phyloP scores from a whole-genome alignment of 495 filamentous ascomycete species.

The Penicillium coprophilum region DNA sequence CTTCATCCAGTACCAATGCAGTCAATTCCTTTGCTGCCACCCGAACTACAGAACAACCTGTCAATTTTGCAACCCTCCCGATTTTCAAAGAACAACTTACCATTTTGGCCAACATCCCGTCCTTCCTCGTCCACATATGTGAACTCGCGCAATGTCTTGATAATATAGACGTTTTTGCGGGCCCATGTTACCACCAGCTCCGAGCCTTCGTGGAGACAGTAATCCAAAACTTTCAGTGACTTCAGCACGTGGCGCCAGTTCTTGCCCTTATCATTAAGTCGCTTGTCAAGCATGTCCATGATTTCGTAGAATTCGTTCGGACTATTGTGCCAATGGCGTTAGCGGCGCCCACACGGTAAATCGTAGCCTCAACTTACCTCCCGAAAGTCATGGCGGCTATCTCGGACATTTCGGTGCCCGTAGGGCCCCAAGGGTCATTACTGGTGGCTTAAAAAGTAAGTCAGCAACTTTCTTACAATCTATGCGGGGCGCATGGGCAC shows the following conservation, averaged over 20 bases:
- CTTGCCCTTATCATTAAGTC: slow-evolving; percentile 98
- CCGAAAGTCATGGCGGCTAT: slow-evolving; percentile 97
- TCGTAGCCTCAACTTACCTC: slow-evolving; percentile 60
- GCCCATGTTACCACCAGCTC: slow-evolving; percentile 98
- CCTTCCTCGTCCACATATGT: slow-evolving; percentile 93
- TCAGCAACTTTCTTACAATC: slow-evolving; percentile 12
- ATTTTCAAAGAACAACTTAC: slow-evolving; percentile 48
- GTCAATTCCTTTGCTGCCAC: slow-evolving; percentile 96
- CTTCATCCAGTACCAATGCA: slow-evolving; percentile 90
- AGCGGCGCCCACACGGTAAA: slow-evolving; percentile 4
- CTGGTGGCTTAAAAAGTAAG: slow-evolving; percentile 70
- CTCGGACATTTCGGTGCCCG: slow-evolving; percentile 97
- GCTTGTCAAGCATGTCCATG: slow-evolving; percentile 99
- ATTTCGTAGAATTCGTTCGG: slow-evolving; percentile 99
- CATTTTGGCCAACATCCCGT: slow-evolving; percentile 91
- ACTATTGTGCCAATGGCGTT: slow-evolving; percentile 44
- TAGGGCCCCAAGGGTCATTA: slow-evolving; percentile 99
- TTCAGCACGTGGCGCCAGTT: slow-evolving; percentile 99
- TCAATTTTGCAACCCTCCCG: slow-evolving; percentile 5
- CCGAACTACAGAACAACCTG: slow-evolving; percentile 61
- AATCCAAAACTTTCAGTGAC: slow-evolving; percentile 95
- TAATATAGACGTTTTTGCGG: slow-evolving; percentile 95
- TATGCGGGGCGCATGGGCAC: slow-evolving; percentile 6
- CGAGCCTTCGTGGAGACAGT: slow-evolving; percentile 95
- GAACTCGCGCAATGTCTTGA: slow-evolving; percentile 97